Conservation (phyloP, 2,329 filamentous ascomycete genomes). For the Penicillium sp. region DNA sequence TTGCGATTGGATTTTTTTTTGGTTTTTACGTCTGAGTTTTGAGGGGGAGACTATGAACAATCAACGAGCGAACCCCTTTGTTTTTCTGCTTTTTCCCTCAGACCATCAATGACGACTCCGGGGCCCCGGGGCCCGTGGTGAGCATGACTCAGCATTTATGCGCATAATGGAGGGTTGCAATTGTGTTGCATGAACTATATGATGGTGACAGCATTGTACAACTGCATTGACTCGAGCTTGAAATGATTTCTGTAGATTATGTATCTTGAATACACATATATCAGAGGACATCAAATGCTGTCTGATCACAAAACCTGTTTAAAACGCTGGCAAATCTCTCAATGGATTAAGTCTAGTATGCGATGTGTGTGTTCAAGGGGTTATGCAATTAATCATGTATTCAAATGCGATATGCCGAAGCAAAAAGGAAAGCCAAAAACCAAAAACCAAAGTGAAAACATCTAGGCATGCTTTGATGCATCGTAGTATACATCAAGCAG, state of each 20-base stretch:
- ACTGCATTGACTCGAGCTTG: not conserved
- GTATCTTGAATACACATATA: not conserved
- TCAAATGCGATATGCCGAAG: not conserved
- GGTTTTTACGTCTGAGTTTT: not conserved
- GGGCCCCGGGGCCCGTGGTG: not conserved
- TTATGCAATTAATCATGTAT: not conserved
- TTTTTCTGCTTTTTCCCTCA: slow-evolving; percentile 4
- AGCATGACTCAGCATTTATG: slow-evolving; percentile 5
- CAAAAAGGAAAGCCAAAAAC: not conserved
- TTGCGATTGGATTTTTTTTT: not conserved
- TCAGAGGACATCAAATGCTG: not conserved
- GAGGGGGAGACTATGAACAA: not conserved
- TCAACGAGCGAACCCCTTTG: not conserved
- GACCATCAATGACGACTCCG: slow-evolving; percentile 4
- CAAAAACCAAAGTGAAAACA: not conserved
- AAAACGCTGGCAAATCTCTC: not conserved
- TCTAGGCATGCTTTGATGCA: slow-evolving; percentile 54
- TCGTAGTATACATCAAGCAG: slow-evolving; percentile 96
- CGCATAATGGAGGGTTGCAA: not conserved
- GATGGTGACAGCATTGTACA: not conserved
- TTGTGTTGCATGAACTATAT: not conserved
- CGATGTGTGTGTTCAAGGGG: not conserved
- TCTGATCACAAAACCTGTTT: not conserved
- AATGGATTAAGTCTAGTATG: slow-evolving; percentile 3
- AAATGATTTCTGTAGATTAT: not conserved